Evolutionary conservation across 1,284 basidiomycete species (phyloP), one percentile per base, ranked within the genome.

Genomic region (Rhizoctonia solani): DNA sequence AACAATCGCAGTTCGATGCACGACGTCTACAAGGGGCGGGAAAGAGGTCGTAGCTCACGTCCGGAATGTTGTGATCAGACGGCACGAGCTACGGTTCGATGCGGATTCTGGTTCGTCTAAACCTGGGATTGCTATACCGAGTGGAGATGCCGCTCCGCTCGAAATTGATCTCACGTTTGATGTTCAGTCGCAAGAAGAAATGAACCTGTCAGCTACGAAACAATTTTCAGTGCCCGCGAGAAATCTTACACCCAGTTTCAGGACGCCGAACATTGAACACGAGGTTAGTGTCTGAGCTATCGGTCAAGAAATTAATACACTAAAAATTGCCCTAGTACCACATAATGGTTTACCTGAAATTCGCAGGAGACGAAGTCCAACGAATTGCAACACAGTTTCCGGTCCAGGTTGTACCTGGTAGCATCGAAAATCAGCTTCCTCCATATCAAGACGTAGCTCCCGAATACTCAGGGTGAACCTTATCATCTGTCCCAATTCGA

Each of bases 361-460:
- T 63, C 23, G 34, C 37, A 21, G 59, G 37, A 2, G 59, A 63
- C 19, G 34, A 50, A 11, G 30, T 53, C 11, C 47, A 63, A 49
- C 8, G 34, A 23, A 39, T 39, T n/a, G 59, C 59, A 2, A 49
- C 59, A 25, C 59, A 29, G 5, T 42, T 63, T 21, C 59, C 59
- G 1, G 30, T 63, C 23, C 59, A 63, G 25, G 37, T 63, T 23
- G 49, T 53, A 16, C 59, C 59, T 13, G 49, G 59, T 9, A 42
- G 59, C 6, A 49, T 52, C 37, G 59, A 63, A 16, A 49, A 53
- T 25, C 30, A 63, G 37, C 59, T 53, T 3, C 59, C 59, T 2
- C 13, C n/a, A 6, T 63, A 52, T 25, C 47, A 41, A 19, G 59
- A 63, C 29, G 47, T 30, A 11, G 34, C 53, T 14, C 42, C 21